Conservation (phyloP, 257 asterid genomes). For the Voacanga thouarsii region DNA sequence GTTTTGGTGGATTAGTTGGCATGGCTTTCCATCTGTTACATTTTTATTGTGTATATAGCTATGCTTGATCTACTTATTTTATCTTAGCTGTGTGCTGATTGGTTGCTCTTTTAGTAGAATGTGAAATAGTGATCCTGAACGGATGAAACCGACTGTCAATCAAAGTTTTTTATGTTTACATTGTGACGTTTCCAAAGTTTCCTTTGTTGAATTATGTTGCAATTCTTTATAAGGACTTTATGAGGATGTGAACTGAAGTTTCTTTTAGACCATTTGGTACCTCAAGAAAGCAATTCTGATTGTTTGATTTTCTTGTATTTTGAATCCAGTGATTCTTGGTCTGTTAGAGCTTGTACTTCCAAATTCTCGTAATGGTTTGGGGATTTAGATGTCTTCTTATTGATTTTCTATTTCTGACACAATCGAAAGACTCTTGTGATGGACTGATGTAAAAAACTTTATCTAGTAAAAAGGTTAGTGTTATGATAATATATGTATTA, state of each 20-base stretch:
- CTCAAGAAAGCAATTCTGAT: background rate
- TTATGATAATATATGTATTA: background rate
- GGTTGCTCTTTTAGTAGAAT: background rate
- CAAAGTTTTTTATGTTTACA: background rate
- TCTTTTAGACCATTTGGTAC: background rate
- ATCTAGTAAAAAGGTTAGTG: background rate
- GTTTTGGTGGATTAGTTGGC: background rate
- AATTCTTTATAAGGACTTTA: background rate
- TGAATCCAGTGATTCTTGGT: background rate
- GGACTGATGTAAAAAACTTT: background rate
- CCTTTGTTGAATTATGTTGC: background rate
- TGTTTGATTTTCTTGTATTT: background rate
- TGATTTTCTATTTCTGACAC: background rate
- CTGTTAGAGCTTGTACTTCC: background rate
- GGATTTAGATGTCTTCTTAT: background rate
- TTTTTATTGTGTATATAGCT: background rate
- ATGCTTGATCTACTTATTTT: background rate
- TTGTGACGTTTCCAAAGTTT: background rate
- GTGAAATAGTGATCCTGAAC: background rate
- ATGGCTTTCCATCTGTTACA: too few species aligned
- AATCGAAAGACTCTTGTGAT: background rate
- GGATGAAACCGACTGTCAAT: background rate
- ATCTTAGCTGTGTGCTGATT: background rate
- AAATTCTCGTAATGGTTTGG: background rate
- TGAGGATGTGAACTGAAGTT: background rate